A percentile compares a stretch with the other conserved stretches of the same genome.
phyloP scores from a whole-genome alignment of 164 flowering plant genomes.

The Aristolochia contorta region DNA sequence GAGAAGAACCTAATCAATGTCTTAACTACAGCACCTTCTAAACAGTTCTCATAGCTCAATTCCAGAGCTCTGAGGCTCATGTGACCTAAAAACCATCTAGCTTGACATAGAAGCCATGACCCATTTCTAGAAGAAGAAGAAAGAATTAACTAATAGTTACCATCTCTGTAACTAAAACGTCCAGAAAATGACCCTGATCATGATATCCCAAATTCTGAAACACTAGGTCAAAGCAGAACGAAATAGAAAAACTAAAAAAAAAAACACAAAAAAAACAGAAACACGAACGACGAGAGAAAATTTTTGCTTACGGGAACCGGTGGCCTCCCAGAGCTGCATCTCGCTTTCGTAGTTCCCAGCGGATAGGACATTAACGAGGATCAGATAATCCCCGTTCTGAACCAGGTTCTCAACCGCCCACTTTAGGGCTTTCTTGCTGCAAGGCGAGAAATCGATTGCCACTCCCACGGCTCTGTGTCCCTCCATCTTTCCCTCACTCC shows the following conservation, averaged over 20 bases:
- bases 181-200: no score
- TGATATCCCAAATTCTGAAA: no score
- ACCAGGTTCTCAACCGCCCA: constrained; percentile 77
- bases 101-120: no score
- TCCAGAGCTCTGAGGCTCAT: no score
- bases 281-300: background rate
- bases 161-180: no score
- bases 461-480: constrained; percentile 64
- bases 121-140: no score
- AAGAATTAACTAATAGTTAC: no score
- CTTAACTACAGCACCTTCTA: no score
- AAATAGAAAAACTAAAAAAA: background rate
- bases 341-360: constrained; percentile 54
- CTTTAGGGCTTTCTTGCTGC: constrained; percentile 63
- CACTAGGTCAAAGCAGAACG: background rate
- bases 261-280: background rate
- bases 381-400: constrained; percentile 63
- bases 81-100: no score
- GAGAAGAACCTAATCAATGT: no score
- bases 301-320: constrained; percentile 74
- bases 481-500: constrained; percentile 21
- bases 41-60: no score
- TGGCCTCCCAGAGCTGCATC: constrained; percentile 84
- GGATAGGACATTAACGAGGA: constrained; percentile 52
- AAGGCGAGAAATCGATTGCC: constrained; percentile 78